Conservation (phyloP, 495 filamentous ascomycete genomes). For the Cetradonia linearis region DNA sequence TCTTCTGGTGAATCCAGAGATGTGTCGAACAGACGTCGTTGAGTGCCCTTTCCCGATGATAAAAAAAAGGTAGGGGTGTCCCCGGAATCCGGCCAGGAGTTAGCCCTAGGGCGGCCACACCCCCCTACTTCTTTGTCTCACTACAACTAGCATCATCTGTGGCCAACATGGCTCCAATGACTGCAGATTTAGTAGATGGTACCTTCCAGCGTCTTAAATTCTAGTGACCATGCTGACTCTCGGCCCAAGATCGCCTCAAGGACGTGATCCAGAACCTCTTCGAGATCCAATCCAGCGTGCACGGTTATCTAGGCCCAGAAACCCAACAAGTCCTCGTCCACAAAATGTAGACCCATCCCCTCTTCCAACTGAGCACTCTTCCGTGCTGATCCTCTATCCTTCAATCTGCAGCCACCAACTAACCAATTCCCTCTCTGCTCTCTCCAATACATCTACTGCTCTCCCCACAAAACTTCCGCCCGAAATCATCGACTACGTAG, state of each 20-base stretch:
- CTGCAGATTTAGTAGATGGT: conserved; percentile 42
- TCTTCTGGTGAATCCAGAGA: no score
- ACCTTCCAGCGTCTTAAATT: neutral
- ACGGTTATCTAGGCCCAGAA: conserved; percentile 56
- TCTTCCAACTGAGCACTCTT: no score
- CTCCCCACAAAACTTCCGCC: conserved; percentile 52
- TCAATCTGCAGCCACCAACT: conserved; percentile 33
- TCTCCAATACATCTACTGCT: conserved; percentile 37
- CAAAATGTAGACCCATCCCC: conserved; percentile 42
- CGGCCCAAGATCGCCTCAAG: conserved; percentile 47
- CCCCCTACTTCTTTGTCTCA: no score
- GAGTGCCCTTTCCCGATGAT: no score
- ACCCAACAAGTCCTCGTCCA: conserved; percentile 50
- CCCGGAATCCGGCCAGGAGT: neutral
- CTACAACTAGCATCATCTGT: neutral
- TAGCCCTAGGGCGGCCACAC: neutral
- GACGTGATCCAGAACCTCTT: conserved; percentile 79
- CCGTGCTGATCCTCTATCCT: neutral
- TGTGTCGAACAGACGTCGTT: neutral
- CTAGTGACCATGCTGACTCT: neutral
- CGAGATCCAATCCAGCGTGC: conserved; percentile 64
- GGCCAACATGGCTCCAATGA: conserved; percentile 15
- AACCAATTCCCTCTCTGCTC: conserved; percentile 32
- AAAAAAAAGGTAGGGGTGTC: neutral
- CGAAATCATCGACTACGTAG: conserved; percentile 91